Conservation (phyloP, 1,284 basidiomycete species). For the Mycosarcoma mackinlayi region DNA sequence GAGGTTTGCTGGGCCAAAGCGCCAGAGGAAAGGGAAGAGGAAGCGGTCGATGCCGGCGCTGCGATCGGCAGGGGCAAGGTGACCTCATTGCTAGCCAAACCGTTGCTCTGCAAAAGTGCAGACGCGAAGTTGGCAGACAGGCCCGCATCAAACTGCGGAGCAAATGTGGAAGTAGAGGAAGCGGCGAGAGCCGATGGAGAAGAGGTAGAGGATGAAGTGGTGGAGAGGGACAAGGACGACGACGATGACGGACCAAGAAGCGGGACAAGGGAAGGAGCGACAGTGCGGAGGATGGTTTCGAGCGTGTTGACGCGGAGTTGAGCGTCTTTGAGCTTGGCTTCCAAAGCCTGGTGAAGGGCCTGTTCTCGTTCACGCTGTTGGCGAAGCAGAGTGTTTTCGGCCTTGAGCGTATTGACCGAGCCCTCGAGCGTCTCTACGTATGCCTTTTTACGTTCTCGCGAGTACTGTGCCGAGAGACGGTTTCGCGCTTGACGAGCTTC, state of each 20-base stretch:
- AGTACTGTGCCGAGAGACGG: conserved; percentile 64
- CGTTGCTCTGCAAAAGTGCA: conserved; percentile 31
- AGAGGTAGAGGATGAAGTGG: conserved; percentile 10
- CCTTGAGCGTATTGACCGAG: conserved; percentile 42
- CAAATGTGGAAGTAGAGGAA: conserved; percentile 24
- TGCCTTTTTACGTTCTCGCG: conserved; percentile 64
- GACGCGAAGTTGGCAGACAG: conserved; percentile 29
- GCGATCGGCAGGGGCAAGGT: conserved; percentile 42
- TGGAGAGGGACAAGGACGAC: conserved; percentile 12
- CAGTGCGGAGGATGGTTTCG: conserved; percentile 49
- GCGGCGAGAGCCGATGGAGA: conserved; percentile 23
- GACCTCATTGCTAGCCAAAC: conserved; percentile 31
- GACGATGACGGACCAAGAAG: conserved; percentile 35
- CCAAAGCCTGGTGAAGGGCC: conserved; percentile 29
- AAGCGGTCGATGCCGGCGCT: conserved; percentile 57
- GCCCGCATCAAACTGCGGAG: conserved; percentile 32
- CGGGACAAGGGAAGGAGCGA: conserved; percentile 32
- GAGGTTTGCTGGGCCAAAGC: conserved; percentile 33
- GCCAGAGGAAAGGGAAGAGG: conserved; percentile 31
- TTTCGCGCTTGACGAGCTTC: conserved; percentile 66
- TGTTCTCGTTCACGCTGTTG: conserved; percentile 33
- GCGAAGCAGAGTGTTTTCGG: conserved; percentile 41
- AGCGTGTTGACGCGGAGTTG: conserved; percentile 48
- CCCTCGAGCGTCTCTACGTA: conserved; percentile 59
- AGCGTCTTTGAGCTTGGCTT: conserved; percentile 45